Base-by-base conservation (phyloP, 2,329 filamentous ascomycete genomes). In the Zymoseptoria brevis region DNA sequence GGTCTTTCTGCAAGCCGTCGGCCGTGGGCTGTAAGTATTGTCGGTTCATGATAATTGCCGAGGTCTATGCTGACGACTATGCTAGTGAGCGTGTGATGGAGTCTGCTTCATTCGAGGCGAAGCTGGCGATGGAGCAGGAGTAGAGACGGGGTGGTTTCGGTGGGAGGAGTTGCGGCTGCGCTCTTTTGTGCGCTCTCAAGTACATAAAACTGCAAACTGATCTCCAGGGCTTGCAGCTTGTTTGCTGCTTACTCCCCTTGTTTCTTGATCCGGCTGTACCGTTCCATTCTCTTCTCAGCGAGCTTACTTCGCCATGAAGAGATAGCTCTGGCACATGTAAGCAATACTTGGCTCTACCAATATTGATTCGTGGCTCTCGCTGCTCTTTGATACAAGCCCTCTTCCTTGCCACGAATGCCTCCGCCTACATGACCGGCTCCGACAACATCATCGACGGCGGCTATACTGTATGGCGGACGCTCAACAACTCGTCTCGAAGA, bases 351-450 rank as follows among this genome's bases (percentile, higher is more conserved):
- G 1, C 26, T 29, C 8, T 29, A 8, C 4, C 26, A 4, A 29
- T 29, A 29, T 29, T 8, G 26, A 8, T 8, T 29, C 26, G 26
- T 8, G 26, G 5, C 8, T 29, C 26, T 29, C 8, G 8, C 8
- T 29, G 26, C 8, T 29, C 7, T 29, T 29, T 29, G 26, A 2
- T 8, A 29, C 7, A 29, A 29, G 88, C 86, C 64, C 83, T 91
- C 66, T 90, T 88, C 80, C 80, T 92, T 24, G 87, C 87, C 21
- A 87, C 84, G 6, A 87, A 90, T 69, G 82, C 87, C 8, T 87
- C 83, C 49, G 77, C 79, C 67, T 92, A 88, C 78, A 89, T 91
- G 87, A 92, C 88, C 45, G 88, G 89, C 56, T 81, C 82, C 72
- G 88, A 90, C 77, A 81, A 87, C 74, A 76, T 86, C 71, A 87